Percentiles rank a stretch among this genome's conserved stretches.
Evolutionary conservation across 2,329 filamentous ascomycete genomes (phyloP).

Genomic region (Capronia coronata): DNA sequence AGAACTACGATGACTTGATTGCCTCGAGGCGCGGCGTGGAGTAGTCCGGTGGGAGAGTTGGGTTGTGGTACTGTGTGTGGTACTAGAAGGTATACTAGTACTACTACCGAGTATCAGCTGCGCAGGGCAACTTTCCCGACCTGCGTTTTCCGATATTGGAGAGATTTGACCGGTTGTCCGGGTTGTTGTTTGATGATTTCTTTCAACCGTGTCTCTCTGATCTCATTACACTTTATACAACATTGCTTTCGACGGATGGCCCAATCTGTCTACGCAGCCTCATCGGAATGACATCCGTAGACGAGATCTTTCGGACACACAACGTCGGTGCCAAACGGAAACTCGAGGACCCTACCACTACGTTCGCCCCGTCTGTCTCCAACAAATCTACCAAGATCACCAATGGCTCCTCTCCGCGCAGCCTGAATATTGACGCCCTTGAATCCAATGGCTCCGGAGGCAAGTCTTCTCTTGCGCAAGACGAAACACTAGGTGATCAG

Average conservation of each 20-base stretch:
- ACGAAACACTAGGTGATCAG: conserved; percentile 32
- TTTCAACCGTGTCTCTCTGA: background rate
- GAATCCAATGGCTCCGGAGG: conserved; percentile 10
- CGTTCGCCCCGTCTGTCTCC: conserved; percentile 22
- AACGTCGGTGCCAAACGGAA: conserved; percentile 25
- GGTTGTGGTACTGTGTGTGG: too few relatives aligned
- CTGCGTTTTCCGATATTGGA: conserved; percentile 1
- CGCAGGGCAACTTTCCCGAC: conserved; percentile 3
- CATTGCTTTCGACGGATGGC: background rate
- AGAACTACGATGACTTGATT: too few relatives aligned
- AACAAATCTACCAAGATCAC: conserved; percentile 27
- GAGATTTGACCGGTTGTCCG: conserved; percentile 2
- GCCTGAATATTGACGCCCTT: background rate
- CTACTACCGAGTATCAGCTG: background rate
- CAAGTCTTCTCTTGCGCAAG: conserved; percentile 21
- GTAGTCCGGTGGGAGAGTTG: too few relatives aligned
- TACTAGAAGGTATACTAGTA: too few relatives aligned
- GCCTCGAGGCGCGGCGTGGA: too few relatives aligned
- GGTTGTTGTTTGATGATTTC: background rate
- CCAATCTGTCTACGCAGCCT: background rate
- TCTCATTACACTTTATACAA: background rate
- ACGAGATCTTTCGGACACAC: conserved; percentile 25
- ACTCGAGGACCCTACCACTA: conserved; percentile 25
- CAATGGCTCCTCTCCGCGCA: conserved; percentile 24
- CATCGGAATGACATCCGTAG: conserved; percentile 22